Percentiles rank a stretch among this genome's conserved stretches.
These are phyloP conservation scores for Stylonectria norvegica DNA, from an alignment of 2,329 filamentous ascomycete species.

Conservation along the genomic window DNA sequence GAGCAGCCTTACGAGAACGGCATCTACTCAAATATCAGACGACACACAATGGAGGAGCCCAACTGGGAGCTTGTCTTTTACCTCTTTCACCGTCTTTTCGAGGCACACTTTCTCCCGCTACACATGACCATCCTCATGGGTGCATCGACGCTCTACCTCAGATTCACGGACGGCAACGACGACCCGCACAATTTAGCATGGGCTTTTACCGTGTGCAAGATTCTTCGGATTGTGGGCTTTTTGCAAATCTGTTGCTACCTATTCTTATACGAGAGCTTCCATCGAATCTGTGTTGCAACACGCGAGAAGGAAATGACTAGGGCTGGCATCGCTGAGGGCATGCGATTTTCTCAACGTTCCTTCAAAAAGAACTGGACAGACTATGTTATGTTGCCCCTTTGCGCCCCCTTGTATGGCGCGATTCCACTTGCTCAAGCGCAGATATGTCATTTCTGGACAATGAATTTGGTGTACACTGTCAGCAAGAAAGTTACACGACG, in stretches of 20 bases:
- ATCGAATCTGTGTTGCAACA: constrained; percentile 56
- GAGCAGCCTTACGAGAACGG: constrained; percentile 45
- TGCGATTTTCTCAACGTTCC: constrained; percentile 61
- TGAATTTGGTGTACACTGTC: constrained; percentile 67
- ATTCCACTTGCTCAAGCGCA: constrained; percentile 66
- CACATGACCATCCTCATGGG: constrained; percentile 64
- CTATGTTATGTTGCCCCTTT: constrained; percentile 62
- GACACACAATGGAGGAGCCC: constrained; percentile 48
- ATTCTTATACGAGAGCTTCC: constrained; percentile 65
- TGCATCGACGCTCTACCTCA: constrained; percentile 58
- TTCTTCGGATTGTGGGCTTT: constrained; percentile 59
- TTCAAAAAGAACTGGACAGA: constrained; percentile 57
- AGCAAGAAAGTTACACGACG: constrained; percentile 64
- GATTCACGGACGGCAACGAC: constrained; percentile 47
- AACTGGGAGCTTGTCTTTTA: constrained; percentile 56
- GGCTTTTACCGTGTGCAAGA: constrained; percentile 58
- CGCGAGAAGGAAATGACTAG: constrained; percentile 65
- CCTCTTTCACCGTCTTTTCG: constrained; percentile 65
- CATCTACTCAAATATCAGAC: constrained; percentile 53
- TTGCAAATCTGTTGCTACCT: constrained; percentile 61
- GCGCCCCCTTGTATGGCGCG: constrained; percentile 65
- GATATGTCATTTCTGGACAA: constrained; percentile 66
- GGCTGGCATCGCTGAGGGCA: constrained; percentile 60
- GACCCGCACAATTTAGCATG: constrained; percentile 54
- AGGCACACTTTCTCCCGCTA: constrained; percentile 68